These are phyloP conservation scores for Incumbomyces lentus DNA, from an alignment of 2,329 filamentous ascomycete species.

Conservation along the genomic window DNA sequence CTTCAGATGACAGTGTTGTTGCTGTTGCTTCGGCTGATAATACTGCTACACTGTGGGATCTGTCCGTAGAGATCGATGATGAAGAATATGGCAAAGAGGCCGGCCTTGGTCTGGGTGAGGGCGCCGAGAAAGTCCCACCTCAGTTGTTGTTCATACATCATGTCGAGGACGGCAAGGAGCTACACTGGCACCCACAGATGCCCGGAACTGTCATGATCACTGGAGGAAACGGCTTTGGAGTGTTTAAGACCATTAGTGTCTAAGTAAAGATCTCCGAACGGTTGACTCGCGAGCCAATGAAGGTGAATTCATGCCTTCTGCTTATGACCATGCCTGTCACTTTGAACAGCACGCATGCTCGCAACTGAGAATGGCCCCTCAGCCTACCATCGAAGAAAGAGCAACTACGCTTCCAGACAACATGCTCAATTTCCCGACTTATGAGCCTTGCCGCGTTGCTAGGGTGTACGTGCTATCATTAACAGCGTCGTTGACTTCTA, in stretches of 20 bases:
- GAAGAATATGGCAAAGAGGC: conserved; percentile 79
- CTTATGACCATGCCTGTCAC: neutral
- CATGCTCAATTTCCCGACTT: no score
- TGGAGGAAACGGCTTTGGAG: conserved; percentile 71
- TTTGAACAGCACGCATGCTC: no score
- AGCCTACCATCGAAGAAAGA: no score
- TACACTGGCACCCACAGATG: conserved; percentile 97
- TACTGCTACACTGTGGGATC: conserved; percentile 90
- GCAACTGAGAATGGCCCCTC: no score
- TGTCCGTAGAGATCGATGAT: conserved; percentile 92
- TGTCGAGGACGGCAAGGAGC: conserved; percentile 86
- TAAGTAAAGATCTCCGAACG: conserved; percentile 26
- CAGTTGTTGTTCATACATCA: conserved; percentile 96
- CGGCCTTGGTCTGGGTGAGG: conserved; percentile 38
- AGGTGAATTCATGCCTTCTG: neutral
- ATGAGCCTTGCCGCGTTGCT: no score
- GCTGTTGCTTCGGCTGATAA: conserved; percentile 87
- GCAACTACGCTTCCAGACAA: no score
- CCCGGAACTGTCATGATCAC: conserved; percentile 82
- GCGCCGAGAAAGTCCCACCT: conserved; percentile 55
- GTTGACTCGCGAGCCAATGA: neutral
- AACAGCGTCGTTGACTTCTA: no score
- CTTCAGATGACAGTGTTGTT: conserved; percentile 90
- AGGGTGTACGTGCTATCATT: no score
- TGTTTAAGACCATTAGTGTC: conserved; percentile 75